Evolutionary conservation across 441 rosid species (phyloP), one percentile per base, ranked within the genome.

Genomic region (Isatis lusitanica): DNA sequence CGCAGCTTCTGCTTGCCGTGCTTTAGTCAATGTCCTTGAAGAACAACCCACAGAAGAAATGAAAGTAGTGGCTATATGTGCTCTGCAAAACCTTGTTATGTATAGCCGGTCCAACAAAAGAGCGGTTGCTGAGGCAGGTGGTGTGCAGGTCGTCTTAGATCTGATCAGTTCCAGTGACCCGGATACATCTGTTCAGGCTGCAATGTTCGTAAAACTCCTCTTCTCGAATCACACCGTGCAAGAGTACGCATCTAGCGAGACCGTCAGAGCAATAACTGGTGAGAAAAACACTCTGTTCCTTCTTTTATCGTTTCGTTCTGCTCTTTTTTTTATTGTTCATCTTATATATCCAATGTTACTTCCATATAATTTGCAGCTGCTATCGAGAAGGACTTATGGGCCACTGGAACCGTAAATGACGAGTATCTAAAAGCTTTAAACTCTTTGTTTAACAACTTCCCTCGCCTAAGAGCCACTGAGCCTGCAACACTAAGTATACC

Each of bases 71-170:
- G 98, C 98, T 13, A 89, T 96, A 78, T 96, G 99, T 83, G 97
- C 99, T 68, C 77, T 96, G 83, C 99, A 94, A 72, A 96, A 96
- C 81, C 97, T 96, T 77, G 99, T 96, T 42, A 94, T 90, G 98
- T 84, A 87, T 80, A 94, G 99, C 74, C 85, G 98, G 67, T 88
- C 99, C 18, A 96, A 96, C 82, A 96, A 91, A 86, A 86, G 99
- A 83, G 99, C 98, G 9, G 98, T 96, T 78, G 99, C 99, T n/a
- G 99, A 96, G 87, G 99, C 98, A 72, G 96, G 99, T 59, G 99
- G 99, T 69, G 98, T 96, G 71, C 99, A 96, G 83, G 99, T 96
- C 48, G 87, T 96, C 46, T 75, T 96, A 85, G 99, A 96, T 86
- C 83, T 96, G 68, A 94, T 94, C 46, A 90, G 98, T 80, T 96